Evolutionary conservation across 2,329 filamentous ascomycete species (phyloP), one percentile per base, ranked within the genome.

Genomic region (Ophiostoma himal-ulmi): DNA sequence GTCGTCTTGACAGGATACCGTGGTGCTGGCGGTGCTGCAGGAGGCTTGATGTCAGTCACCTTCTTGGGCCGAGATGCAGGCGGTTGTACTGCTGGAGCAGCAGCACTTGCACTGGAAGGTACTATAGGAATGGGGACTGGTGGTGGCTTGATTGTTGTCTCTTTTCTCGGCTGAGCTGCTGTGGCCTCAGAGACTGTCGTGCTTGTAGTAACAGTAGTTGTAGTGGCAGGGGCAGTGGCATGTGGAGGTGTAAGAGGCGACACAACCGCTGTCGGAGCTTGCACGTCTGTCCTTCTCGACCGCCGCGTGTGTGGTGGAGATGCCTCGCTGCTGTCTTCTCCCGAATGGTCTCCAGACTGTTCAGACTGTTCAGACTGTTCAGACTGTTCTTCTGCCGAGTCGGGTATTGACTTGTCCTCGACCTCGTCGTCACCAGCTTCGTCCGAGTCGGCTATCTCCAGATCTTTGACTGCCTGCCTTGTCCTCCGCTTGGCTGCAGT

Each of bases 391-490:
- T 65, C 62, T 17, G 48, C 65, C 39, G 65, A 67, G 41, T 67
- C 65, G 37, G 65, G 22, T 67, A 48, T 67, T 17, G 65, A 34
- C 39, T 20, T 17, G 34, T 65, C 62, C 13, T 70, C 69, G 13
- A 36, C 44, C 7, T 39, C 67, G 1, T 57, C 48, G 1, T 44
- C 36, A 1, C 17, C 14, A 10, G 26, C 37, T 4, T 62, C 68
- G 52, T 72, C 69, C 34, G 71, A 72, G 37, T 70, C 71, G 11
- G 67, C 71, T 41, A 72, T 65, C 41, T 70, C 69, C 60, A 30
- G 34, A 8, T 34, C 57, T 17, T 48, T 44, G 36, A 39, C 66
- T 2, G 66, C 68, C 8, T 37, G 70, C 54, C 65, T 30, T 26
- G 70, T 70, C n/a, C 26, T n/a, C 20, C 69, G 66, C 34, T 60